Base-by-base conservation (phyloP, 331 rosid genomes). In the Phaseolus coccineus region DNA sequence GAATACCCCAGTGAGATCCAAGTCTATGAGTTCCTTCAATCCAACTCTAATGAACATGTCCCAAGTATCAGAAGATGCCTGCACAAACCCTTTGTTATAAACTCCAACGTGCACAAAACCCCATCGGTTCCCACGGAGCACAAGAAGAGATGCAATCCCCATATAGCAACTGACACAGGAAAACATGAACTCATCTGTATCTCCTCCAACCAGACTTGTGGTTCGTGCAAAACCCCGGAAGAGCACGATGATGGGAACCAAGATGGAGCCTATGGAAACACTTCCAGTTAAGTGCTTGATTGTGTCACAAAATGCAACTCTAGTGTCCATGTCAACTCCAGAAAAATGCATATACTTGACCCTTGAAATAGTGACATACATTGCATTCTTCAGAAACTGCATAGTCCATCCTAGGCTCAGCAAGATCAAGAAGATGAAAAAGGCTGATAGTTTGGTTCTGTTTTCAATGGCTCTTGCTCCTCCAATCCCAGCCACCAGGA, bases 91-190 rank as follows among this genome's bases (percentile, higher is more conserved):
- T 81, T 90, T 89, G 80, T 87, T 84, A 73, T 83, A 82, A 46
- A 62, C 92, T 13, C 96, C 94, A 6, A 90, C 87, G 3, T 88
- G 87, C 56, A 94, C 98, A 27, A 92, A 94, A 28, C 93, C 97
- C 98, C 98, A 94, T 27, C 93, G 67, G 40, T 92, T 92, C 62
- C 96, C 94, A 5, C 72, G 76, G 5, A 30, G 39, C 31, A 87
- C 84, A 64, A 92, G 90, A 28, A 76, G 14, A 9, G 94, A 80
- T 63, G 93, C 93, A 37, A 92, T 30, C 56, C 93, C 87, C 11
- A 84, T 77, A 13, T 68, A 91, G 85, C 96, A 91, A 62, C 87
- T 42, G 30, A 91, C 93, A 66, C 97, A 91, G 1, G 94, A 94
- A 70, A 88, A 91, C 85, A 94, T 77, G 80, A 87, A 86, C 89